phyloP scores from a whole-genome alignment of 1,284 basidiomycete species.

The Fomes fomentarius region DNA sequence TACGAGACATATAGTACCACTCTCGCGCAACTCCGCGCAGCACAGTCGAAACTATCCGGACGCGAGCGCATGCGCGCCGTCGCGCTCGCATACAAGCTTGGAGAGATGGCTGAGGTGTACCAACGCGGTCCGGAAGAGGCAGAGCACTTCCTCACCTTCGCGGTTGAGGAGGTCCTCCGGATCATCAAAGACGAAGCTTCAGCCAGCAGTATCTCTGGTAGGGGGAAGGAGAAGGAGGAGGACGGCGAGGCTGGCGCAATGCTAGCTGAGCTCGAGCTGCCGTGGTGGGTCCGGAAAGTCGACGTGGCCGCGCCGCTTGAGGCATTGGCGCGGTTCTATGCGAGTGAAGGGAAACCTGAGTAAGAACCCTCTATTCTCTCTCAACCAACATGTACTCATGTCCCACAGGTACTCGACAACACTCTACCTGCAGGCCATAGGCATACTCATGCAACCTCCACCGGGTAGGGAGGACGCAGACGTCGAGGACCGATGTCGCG shows the following conservation, averaged over 20 bases:
- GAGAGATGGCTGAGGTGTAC: slow-evolving; percentile 52
- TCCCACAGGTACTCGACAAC: slow-evolving; percentile 60
- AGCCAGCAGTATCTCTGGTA: too few species aligned
- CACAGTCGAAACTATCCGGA: slow-evolving; percentile 33
- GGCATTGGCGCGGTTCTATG: slow-evolving; percentile 67
- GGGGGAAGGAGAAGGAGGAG: too few species aligned
- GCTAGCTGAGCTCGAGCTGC: slow-evolving; percentile 58
- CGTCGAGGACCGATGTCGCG: slow-evolving; percentile 61
- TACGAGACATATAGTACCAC: slow-evolving; percentile 55
- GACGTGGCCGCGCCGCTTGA: slow-evolving; percentile 75
- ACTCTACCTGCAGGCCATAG: slow-evolving; percentile 67
- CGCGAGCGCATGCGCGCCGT: slow-evolving; percentile 61
- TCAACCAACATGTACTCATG: too few species aligned
- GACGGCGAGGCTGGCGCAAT: slow-evolving; percentile 27
- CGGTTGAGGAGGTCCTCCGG: slow-evolving; percentile 62
- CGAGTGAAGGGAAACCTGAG: slow-evolving; percentile 59
- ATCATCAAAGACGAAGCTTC: slow-evolving; percentile 25
- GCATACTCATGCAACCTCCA: slow-evolving; percentile 59
- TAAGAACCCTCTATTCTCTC: slow-evolving; percentile 50
- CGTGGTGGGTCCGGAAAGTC: slow-evolving; percentile 60
- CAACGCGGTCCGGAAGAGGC: slow-evolving; percentile 47
- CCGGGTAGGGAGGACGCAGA: slow-evolving; percentile 38
- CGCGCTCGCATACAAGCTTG: slow-evolving; percentile 69
- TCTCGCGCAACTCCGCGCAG: slow-evolving; percentile 35
- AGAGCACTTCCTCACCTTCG: slow-evolving; percentile 61